These are phyloP conservation scores for Leccinum boreale DNA, from an alignment of 768 basidiomycete genomes.

Conservation along the genomic window DNA sequence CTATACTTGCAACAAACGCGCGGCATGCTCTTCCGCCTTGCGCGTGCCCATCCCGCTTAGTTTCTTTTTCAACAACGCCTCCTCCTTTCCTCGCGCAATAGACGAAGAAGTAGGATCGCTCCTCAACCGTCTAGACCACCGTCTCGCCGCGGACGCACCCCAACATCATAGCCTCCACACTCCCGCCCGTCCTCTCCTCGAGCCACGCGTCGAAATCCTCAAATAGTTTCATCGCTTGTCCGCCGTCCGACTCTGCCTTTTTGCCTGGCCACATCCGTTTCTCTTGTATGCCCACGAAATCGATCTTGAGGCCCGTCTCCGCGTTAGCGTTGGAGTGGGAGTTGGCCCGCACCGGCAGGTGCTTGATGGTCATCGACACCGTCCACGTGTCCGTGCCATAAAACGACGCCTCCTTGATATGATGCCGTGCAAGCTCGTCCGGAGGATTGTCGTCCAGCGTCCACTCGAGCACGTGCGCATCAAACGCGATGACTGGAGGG, in stretches of 20 bases:
- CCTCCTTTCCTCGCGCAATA: neutral
- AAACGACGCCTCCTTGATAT: slow-evolving; percentile 89
- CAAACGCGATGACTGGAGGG: slow-evolving; percentile 74
- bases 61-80: too few species aligned
- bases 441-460: slow-evolving; percentile 78
- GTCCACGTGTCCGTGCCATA: slow-evolving; percentile 73
- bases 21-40: neutral
- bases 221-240: slow-evolving; percentile 70
- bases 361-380: slow-evolving; percentile 67
- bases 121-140: slow-evolving; percentile 31
- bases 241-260: slow-evolving; percentile 43
- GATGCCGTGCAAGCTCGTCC: slow-evolving; percentile 71
- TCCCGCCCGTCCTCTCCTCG: slow-evolving; percentile 55
- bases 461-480: slow-evolving; percentile 87
- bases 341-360: slow-evolving; percentile 27
- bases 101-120: neutral
- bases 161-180: slow-evolving; percentile 64
- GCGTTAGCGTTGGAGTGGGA: neutral
- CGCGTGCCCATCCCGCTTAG: too few species aligned
- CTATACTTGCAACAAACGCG: neutral
- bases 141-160: slow-evolving; percentile 68
- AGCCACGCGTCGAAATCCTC: slow-evolving; percentile 75
- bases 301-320: slow-evolving; percentile 43
- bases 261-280: slow-evolving; percentile 84
- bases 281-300: slow-evolving; percentile 83